A percentile compares a stretch with the other conserved stretches of the same genome.
Conservation (phyloP, 2,329 filamentous ascomycete genomes). For the Atkinsonella texensis region DNA sequence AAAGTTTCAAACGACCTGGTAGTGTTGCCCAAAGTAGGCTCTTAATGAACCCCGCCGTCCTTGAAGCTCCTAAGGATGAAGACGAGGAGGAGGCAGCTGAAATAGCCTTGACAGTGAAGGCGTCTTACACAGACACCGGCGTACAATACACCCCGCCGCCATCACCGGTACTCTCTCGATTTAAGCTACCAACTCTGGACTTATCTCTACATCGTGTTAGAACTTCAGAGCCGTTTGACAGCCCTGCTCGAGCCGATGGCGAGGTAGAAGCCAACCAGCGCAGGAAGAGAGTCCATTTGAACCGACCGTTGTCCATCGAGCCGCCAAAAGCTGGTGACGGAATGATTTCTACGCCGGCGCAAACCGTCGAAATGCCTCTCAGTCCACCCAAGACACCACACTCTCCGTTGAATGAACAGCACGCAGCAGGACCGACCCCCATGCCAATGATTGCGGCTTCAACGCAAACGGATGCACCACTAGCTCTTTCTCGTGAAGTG, state of each 20-base stretch:
- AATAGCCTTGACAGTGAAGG: constrained; percentile 12
- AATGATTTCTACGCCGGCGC: constrained; percentile 45
- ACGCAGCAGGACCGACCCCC: constrained; percentile 25
- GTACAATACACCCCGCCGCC: constrained; percentile 75
- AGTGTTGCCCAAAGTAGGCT: constrained; percentile 43
- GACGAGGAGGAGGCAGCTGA: constrained; percentile 35
- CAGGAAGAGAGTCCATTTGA: constrained; percentile 52
- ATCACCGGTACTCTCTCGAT: constrained; percentile 45
- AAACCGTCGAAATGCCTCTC: constrained; percentile 25
- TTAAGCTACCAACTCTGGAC: constrained; percentile 31
- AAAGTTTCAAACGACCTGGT: constrained; percentile 42
- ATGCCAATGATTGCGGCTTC: constrained; percentile 38
- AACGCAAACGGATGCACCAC: constrained; percentile 45
- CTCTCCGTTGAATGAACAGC: constrained; percentile 29
- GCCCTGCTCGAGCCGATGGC: constrained; percentile 30
- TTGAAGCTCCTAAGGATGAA: constrained; percentile 44
- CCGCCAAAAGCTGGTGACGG: constrained; percentile 23
- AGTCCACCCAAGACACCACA: constrained; percentile 56
- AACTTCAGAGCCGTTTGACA: constrained; percentile 28
- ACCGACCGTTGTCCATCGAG: constrained; percentile 38
- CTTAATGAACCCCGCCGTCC: constrained; percentile 39
- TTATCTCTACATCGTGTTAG: constrained; percentile 22
- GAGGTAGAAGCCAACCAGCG: constrained; percentile 65
- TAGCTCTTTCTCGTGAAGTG: constrained; percentile 7
- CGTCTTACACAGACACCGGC: constrained; percentile 62